These are phyloP conservation scores for Silene conica DNA, from an alignment of 148 eudicot species.

Conservation along the genomic window DNA sequence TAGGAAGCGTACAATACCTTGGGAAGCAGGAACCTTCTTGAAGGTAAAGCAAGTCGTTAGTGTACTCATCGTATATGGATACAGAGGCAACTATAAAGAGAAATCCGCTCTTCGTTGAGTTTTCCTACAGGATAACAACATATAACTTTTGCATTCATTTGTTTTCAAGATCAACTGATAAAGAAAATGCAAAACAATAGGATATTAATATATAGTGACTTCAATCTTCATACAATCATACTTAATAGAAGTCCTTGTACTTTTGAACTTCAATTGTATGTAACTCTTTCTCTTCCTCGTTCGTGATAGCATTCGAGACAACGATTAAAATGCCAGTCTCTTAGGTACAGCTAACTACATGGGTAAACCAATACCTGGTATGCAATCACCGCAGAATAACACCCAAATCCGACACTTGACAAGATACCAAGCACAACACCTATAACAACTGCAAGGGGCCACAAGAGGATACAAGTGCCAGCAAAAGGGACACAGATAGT, in stretches of 20 bases:
- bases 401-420: slow-evolving; percentile 27
- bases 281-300: not conserved
- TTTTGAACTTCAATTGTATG: no score
- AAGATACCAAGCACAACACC: slow-evolving; percentile 23
- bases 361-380: slow-evolving; percentile 19
- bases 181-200: no score
- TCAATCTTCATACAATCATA: no score
- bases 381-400: slow-evolving; percentile 27
- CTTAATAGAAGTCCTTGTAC: no score
- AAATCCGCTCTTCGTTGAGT: slow-evolving; percentile 25
- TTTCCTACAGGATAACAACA: slow-evolving; percentile 12
- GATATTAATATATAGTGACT: no score
- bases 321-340: no score
- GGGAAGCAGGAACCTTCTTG: slow-evolving; percentile 27
- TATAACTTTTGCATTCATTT: not conserved
- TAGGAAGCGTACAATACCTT: slow-evolving; percentile 10
- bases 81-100: slow-evolving; percentile 24
- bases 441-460: slow-evolving; percentile 19
- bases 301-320: no score
- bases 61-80: slow-evolving; percentile 29
- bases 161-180: no score
- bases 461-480: slow-evolving; percentile 23
- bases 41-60: slow-evolving; percentile 27
- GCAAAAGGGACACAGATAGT: slow-evolving; percentile 28
- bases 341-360: not conserved